Evolutionary conservation across 2,329 filamentous ascomycete genomes (phyloP), one percentile per base, ranked within the genome.

Genomic region (Neonectria magnoliae): DNA sequence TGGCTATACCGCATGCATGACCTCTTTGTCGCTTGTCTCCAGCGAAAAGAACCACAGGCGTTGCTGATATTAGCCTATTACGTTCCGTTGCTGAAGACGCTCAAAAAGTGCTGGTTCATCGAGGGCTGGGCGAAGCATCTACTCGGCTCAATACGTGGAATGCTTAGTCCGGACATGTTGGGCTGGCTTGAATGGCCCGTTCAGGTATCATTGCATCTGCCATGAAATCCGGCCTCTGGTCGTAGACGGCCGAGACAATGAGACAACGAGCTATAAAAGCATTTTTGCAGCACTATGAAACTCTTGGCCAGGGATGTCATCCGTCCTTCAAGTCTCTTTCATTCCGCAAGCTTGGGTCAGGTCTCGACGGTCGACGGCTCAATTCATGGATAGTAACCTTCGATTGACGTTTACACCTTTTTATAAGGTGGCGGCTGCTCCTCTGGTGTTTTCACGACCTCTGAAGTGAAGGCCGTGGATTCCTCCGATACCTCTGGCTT

Each of bases 1-100:
- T 76, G 75, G 75, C 60, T 76, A 36, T 76, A 76, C 56, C 68
- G 70, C 6, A 62, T 76, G 59, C 68, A 74, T 31, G 69, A 76
- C 48, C 61, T 68, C 6, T 76, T 71, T 64, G 67, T 74, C 14
- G 65, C 66, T 1, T 72, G 73, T 56, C 68, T 76, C 7, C 70
- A 74, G 45, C 57, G 66, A 11, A 73, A 68, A 29, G 71, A 75
- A 18, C 71, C 72, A 2, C 70, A 74, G n/a, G 73, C 72, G 6
- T 55, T 76, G 13, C 66, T 75, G 38, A 64, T 75, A 16, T 45
- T 75, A 31, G 73, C 73, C 16, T 73, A 75, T 53, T 75, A 61
- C 18, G 65, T 65, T 16, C 63, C 66, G 6, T 31, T 70, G 6
- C 44, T 70, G n/a, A 44, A 45, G 41, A 64, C 66, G 2, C 31